Percentiles rank a stretch among this genome's conserved stretches.
phyloP scores from a whole-genome alignment of 805 yeast species.

The Kodamaea neixiangensis region DNA sequence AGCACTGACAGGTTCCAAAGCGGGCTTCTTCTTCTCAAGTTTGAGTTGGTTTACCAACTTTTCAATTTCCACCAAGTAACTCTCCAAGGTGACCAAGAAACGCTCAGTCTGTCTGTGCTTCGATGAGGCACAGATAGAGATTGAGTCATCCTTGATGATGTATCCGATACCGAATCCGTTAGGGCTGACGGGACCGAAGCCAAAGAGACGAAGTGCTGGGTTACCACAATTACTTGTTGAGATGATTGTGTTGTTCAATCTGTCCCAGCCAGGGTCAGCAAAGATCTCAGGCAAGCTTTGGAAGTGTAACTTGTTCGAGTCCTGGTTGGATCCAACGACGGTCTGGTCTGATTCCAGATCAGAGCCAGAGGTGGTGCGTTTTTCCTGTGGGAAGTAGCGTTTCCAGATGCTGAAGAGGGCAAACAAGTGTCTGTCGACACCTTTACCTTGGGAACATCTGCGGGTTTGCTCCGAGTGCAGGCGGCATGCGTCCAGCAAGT shows the following conservation, averaged over 20 bases:
- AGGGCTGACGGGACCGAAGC: slow-evolving; percentile 60
- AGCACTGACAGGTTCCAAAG: not conserved
- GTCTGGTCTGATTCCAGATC: slow-evolving; percentile 30
- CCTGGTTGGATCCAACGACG: slow-evolving; percentile 20
- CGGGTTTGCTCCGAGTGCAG: slow-evolving; percentile 69
- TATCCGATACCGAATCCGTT: slow-evolving; percentile 62
- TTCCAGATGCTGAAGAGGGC: slow-evolving; percentile 90
- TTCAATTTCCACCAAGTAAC: slow-evolving; percentile 50
- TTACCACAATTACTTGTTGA: slow-evolving; percentile 67
- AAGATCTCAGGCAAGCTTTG: slow-evolving; percentile 67
- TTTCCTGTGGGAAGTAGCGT: slow-evolving; percentile 41
- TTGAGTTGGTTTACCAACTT: slow-evolving; percentile 30
- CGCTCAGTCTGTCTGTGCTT: slow-evolving; percentile 62
- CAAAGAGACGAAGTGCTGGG: slow-evolving; percentile 58
- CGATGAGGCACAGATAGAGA: slow-evolving; percentile 55
- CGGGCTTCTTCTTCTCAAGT: slow-evolving; percentile 8
- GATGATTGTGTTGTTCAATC: slow-evolving; percentile 73
- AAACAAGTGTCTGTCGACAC: slow-evolving; percentile 90
- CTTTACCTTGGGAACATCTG: slow-evolving; percentile 71
- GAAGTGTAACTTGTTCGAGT: slow-evolving; percentile 17
- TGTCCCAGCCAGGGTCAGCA: slow-evolving; percentile 87
- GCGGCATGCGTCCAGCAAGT: slow-evolving; percentile 67
- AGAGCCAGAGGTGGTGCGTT: slow-evolving; percentile 3
- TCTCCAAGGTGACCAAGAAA: slow-evolving; percentile 53
- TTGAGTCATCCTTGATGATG: slow-evolving; percentile 52